phyloP scores from a whole-genome alignment of 1,284 basidiomycete genomes.

The Clitocybe nebularis region DNA sequence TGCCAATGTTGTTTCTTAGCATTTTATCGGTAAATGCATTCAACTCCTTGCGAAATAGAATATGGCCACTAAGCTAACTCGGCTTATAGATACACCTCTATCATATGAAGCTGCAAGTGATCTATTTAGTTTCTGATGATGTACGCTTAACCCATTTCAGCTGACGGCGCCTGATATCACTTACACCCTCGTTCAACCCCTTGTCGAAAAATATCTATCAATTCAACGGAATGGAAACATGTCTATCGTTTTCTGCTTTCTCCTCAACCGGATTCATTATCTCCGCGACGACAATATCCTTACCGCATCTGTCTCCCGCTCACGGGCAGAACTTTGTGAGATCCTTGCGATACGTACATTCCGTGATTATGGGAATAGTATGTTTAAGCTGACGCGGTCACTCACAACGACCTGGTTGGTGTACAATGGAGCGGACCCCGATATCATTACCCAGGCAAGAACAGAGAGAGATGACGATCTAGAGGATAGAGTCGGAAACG shows the following conservation, averaged over 20 bases:
- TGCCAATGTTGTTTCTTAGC: conserved; percentile 30
- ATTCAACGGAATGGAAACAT: conserved; percentile 65
- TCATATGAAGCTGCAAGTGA: conserved; percentile 63
- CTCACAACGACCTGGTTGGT: conserved; percentile 87
- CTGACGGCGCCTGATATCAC: conserved; percentile 80
- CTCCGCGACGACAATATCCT: conserved; percentile 67
- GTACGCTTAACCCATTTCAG: conserved; percentile 31
- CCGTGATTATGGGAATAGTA: conserved; percentile 71
- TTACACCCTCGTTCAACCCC: conserved; percentile 77
- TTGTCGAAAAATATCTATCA: conserved; percentile 68
- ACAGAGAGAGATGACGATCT: conserved; percentile 73
- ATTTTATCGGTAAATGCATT: conserved; percentile 54
- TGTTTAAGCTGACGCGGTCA: conserved; percentile 74
- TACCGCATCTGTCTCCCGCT: conserved; percentile 64
- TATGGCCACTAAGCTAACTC: conserved; percentile 9
- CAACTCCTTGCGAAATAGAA: not conserved
- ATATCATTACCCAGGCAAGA: conserved; percentile 56
- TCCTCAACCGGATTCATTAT: conserved; percentile 88
- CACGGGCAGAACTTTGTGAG: conserved; percentile 83
- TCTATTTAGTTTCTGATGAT: not conserved
- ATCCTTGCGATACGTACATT: conserved; percentile 83
- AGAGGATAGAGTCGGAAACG: conserved; percentile 81
- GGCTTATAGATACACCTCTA: conserved; percentile 66
- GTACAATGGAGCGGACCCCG: conserved; percentile 76
- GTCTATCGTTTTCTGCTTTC: conserved; percentile 82